Evolutionary conservation across 2,329 filamentous ascomycete species (phyloP), one percentile per base, ranked within the genome.

Genomic region (Hawksworthiomyces lignivorus): DNA sequence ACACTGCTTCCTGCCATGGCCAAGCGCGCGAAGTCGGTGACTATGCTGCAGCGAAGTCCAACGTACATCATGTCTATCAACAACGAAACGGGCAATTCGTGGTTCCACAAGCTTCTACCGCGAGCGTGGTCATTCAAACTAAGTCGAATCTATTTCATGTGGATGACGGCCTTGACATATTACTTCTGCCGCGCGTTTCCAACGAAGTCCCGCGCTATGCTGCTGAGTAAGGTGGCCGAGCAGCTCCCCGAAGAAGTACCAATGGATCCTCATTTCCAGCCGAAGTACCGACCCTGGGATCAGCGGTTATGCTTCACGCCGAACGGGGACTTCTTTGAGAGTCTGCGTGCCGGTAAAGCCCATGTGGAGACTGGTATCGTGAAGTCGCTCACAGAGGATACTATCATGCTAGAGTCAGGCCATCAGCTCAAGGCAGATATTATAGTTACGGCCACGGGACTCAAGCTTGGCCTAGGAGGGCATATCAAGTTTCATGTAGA

Each of bases 11-110:
- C 87, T 0, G 74, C 69, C 34, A 62, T 92, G 39, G 75, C 78
- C 1, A 64, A 83, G 32, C 75, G 72, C 30, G 84, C 82, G 4
- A 63, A 62, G 7, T 71, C 73, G 11, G 78, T 88, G 28, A 89
- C 84, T 1, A 87, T 89, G 76, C 70, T 94, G 3, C 86, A 92
- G 61, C 77, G 87, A 41, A 86, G 79, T 31, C 87, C 87, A 0
- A 73, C 71, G 0, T 88, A 85, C 53, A 70, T 89, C 43, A 52
- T 82, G 29, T 65, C 72, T 14, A 51, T 77, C 1, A 61, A 70
- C 0, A 65, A 69, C 18, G 53, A 54, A 7, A 65, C 61, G 27
- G 54, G 75, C 35, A 57, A 68, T 38, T 72, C 75, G 46, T 64
- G 72, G 56, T 67, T 70, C 48, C 58, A 60, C 12, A 55, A 77